Base-by-base conservation (phyloP, 2,329 filamentous ascomycete genomes). In the Pseudopyricularia cyperi region DNA sequence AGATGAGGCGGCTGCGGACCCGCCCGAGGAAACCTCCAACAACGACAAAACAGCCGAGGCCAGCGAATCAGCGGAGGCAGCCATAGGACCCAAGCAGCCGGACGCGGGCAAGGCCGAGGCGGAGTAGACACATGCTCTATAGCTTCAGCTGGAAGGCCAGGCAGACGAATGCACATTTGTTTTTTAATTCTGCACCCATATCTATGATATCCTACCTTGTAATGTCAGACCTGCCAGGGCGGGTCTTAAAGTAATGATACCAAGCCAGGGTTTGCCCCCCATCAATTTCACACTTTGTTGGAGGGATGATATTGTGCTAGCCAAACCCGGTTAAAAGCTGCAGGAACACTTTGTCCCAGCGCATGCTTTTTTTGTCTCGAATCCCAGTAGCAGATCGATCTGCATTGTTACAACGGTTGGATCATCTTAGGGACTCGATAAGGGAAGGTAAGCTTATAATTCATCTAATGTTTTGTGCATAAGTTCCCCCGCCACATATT, bases 91-190 rank as follows among this genome's bases (percentile, higher is more conserved):
- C 22, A 14, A 22, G n/a, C 28, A 34, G 17, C 28, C n/a, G 11
- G n/a, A 33, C 7, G 30, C 17, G 19, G 59, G 35, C 54, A 57
- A 32, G 60, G 59, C 4, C 35, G 30, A 35, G 8, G 46, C 19
- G 19, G 11, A 42, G 19, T 24, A 46, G 17, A 32, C 7, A 22
- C 6, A 48, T 12, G 15, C 28, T 32, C 22, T 48, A 22, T 11
- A 24, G 39, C 39, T 48, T 5, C 11, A 4, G 22, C n/a, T 9
- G 14, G 9, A 42, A 9, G 37, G 3, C 28, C 46, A 34, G 28
- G 33, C n/a, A 35, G 12, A 22, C 19, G 9, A 24, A 26, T 44
- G 11, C 17, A 14, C 24, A 19, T 44, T 44, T 22, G 14, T 12
- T 44, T 44, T 22, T 24, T 12, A 12, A 14, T 44, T 44, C 39